Percentiles rank a stretch among this genome's conserved stretches.
Evolutionary conservation across 371 early-diverging fungal genomes (phyloP).

Genomic region (Capillidium heterosporum): DNA sequence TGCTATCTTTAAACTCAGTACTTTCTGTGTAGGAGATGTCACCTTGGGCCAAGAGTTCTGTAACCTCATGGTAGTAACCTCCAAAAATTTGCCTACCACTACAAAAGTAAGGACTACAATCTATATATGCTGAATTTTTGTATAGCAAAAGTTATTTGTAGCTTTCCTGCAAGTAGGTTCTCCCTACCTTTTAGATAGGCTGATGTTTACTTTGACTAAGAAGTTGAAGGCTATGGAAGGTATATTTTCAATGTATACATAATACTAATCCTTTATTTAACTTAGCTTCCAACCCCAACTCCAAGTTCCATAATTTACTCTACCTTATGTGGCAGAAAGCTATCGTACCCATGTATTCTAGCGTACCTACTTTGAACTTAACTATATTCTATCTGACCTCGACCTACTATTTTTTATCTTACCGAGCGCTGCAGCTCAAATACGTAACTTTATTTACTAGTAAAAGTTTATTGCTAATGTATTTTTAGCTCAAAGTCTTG

Average conservation of each 20-base stretch:
- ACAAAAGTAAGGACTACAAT: not conserved
- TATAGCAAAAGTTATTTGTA: not conserved
- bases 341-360: not conserved
- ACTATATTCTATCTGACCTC: slow-evolving; percentile 9
- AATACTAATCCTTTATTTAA: not conserved
- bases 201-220: not conserved
- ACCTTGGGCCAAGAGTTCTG: slow-evolving; percentile 2
- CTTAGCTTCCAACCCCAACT: not conserved
- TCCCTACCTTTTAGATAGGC: not conserved
- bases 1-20: not conserved
- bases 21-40: not conserved
- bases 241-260: not conserved
- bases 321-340: not conserved
- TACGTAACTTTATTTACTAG: not conserved
- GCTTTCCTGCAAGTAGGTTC: not conserved
- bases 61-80: not conserved
- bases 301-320: not conserved
- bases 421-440: slow-evolving; percentile 3
- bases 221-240: not conserved
- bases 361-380: slow-evolving; percentile 6
- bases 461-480: not conserved
- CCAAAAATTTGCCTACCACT: not conserved
- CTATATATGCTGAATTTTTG: not conserved
- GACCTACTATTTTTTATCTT: slow-evolving; percentile 8
- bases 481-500: not conserved